These are phyloP conservation scores for Talaromyces trachyspermus DNA, from an alignment of 495 filamentous ascomycete genomes.

Conservation along the genomic window DNA sequence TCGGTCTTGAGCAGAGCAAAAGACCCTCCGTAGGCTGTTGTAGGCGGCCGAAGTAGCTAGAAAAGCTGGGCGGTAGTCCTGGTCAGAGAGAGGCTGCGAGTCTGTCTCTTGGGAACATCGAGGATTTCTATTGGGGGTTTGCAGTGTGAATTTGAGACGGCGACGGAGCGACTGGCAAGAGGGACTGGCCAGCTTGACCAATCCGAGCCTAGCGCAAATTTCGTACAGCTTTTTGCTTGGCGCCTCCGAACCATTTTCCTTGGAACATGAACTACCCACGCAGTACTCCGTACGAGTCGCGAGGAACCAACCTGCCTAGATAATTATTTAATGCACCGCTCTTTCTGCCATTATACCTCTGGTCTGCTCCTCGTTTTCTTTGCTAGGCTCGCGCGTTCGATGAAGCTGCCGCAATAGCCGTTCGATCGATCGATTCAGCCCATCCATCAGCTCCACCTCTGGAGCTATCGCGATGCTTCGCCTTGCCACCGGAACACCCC, in stretches of 20 bases:
- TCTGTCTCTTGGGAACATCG: background rate
- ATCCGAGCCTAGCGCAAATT: conserved; percentile 6
- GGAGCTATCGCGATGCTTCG: conserved; percentile 10
- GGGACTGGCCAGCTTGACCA: conserved; percentile 4
- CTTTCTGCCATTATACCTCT: conserved; percentile 17
- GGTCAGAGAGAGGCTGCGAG: background rate
- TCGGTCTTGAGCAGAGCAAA: background rate
- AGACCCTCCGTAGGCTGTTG: background rate
- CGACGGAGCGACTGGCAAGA: background rate
- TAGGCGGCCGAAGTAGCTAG: background rate
- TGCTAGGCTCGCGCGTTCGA: background rate
- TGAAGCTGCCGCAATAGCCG: background rate
- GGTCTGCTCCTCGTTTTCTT: no score
- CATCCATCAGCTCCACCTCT: background rate
- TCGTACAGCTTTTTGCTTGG: conserved; percentile 2
- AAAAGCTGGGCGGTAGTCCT: background rate
- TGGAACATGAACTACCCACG: no score
- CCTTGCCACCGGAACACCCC: background rate
- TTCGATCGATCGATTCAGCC: background rate
- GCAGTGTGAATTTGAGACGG: background rate
- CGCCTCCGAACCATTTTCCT: conserved; percentile 6
- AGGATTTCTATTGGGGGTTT: background rate
- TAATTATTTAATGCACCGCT: no score
- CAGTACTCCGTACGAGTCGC: no score
- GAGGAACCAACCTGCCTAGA: no score